Conservation (phyloP, 495 filamentous ascomycete species). For the Xylaria palmicola region DNA sequence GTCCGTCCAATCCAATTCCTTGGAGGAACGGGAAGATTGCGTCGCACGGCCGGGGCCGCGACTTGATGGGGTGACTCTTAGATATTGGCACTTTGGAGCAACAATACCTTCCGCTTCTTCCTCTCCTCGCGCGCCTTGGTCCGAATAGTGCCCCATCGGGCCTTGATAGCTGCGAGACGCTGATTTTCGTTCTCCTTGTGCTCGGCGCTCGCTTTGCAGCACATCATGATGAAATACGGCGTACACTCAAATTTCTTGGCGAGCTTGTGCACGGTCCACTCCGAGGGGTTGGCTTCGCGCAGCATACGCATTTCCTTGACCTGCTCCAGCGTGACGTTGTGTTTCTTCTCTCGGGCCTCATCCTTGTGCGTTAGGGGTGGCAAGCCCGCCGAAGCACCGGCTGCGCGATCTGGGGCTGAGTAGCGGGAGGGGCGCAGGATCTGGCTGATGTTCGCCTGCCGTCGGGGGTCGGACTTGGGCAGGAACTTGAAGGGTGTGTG, state of each 20-base stretch:
- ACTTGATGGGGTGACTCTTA: slow-evolving; percentile 29
- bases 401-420: slow-evolving; percentile 13
- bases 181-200: slow-evolving; percentile 38
- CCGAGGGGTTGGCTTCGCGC: slow-evolving; percentile 62
- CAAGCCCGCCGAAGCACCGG: slow-evolving; percentile 7
- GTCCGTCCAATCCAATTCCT: background rate
- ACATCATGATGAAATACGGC: slow-evolving; percentile 67
- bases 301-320: slow-evolving; percentile 77
- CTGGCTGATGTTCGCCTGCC: slow-evolving; percentile 45
- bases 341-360: slow-evolving; percentile 51
- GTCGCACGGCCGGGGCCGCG: background rate
- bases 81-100: slow-evolving; percentile 52
- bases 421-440: slow-evolving; percentile 28
- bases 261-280: slow-evolving; percentile 69
- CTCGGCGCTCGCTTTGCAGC: slow-evolving; percentile 39
- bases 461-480: slow-evolving; percentile 72
- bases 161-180: slow-evolving; percentile 57
- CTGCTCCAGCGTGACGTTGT: slow-evolving; percentile 73
- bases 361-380: slow-evolving; percentile 53
- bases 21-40: background rate
- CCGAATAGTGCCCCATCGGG: slow-evolving; percentile 70
- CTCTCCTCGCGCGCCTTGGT: slow-evolving; percentile 73
- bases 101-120: slow-evolving; percentile 60
- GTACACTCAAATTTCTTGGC: slow-evolving; percentile 77
- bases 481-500: slow-evolving; percentile 91